Evolutionary conservation across 768 basidiomycete species (phyloP).

Genomic region (Boletus rubroflammeus): DNA sequence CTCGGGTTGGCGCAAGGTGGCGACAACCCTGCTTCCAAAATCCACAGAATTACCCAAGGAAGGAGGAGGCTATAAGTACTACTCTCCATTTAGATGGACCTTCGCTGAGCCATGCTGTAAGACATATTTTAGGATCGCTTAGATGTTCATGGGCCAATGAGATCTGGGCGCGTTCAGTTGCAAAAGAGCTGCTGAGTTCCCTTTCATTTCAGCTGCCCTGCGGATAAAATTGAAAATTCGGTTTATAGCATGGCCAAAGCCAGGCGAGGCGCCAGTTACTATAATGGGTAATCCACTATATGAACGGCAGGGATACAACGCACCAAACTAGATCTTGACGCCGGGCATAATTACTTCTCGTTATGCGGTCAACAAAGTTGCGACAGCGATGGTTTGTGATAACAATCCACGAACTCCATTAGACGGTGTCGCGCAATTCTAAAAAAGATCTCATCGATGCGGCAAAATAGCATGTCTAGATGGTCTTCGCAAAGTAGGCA

Average conservation of each 20-base stretch:
- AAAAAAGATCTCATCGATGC: not conserved
- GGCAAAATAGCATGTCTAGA: not conserved
- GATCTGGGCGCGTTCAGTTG: not conserved
- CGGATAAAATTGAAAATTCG: slow-evolving; percentile 25
- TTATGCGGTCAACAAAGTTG: not conserved
- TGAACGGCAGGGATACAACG: not conserved
- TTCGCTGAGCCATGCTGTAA: not conserved
- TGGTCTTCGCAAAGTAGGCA: no score
- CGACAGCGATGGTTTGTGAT: not conserved
- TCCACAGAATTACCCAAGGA: not conserved
- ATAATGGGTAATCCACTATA: not conserved
- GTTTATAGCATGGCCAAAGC: slow-evolving; percentile 33
- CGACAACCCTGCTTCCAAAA: slow-evolving; percentile 35
- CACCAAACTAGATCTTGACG: not conserved
- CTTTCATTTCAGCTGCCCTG: not conserved
- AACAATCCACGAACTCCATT: not conserved
- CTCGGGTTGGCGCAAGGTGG: slow-evolving; percentile 37
- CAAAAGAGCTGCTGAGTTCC: not conserved
- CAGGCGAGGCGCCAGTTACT: slow-evolving; percentile 35
- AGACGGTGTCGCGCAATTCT: not conserved
- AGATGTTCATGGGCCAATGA: not conserved
- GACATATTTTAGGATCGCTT: not conserved
- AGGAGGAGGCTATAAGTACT: not conserved
- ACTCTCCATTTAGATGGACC: not conserved
- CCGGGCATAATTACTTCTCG: not conserved